Conservation (phyloP, 768 basidiomycete species). For the Kwoniella dejecticola region DNA sequence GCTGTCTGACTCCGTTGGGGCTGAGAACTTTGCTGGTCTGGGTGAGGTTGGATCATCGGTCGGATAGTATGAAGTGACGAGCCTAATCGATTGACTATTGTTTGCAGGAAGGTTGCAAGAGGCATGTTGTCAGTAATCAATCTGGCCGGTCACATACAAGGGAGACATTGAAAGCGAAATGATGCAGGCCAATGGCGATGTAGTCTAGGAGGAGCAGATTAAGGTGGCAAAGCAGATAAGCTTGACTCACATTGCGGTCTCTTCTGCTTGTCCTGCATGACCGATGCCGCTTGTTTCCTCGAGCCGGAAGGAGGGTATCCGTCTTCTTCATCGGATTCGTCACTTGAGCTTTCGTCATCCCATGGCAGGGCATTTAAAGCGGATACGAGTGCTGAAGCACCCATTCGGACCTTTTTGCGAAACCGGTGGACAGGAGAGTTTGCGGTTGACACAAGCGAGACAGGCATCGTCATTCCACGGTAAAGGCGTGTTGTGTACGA, state of each 20-base stretch:
- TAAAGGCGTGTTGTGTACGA: not conserved
- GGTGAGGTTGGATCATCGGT: constrained; percentile 22
- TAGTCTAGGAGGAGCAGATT: not conserved
- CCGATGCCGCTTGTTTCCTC: constrained; percentile 11
- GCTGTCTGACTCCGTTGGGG: constrained; percentile 7
- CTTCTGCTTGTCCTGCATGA: not conserved
- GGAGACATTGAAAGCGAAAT: not conserved
- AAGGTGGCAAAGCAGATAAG: constrained; percentile 3
- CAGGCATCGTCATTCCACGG: constrained; percentile 4
- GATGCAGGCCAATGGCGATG: not conserved
- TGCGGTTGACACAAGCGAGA: not conserved
- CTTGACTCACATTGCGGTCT: constrained; percentile 32
- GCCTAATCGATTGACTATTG: constrained; percentile 33
- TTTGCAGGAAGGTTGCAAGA: constrained; percentile 3
- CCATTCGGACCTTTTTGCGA: constrained; percentile 43
- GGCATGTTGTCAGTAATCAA: too few species aligned
- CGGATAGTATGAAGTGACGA: constrained; percentile 50
- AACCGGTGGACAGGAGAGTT: not conserved
- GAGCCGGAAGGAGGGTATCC: constrained; percentile 2
- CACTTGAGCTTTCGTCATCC: constrained; percentile 40
- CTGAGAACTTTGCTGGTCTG: constrained; percentile 4
- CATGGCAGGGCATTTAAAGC: constrained; percentile 46
- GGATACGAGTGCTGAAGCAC: constrained; percentile 49
- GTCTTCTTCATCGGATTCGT: constrained; percentile 27
- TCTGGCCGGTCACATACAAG: too few species aligned